Conservation (phyloP, 2,329 filamentous ascomycete species). For the Clonostachys rhizophaga region DNA sequence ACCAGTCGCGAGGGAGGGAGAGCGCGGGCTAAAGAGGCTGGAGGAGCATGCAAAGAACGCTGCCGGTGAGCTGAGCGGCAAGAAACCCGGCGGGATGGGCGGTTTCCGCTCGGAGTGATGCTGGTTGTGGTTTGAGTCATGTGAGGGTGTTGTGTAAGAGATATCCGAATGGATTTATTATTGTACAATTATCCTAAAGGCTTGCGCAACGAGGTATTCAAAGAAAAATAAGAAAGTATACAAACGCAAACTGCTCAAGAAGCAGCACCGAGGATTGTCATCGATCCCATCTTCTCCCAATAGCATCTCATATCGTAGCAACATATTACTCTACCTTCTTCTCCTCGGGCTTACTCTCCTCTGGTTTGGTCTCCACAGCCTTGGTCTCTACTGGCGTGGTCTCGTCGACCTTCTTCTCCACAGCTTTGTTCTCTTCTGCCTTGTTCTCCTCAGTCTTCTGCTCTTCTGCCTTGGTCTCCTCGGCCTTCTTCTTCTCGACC, state of each 20-base stretch:
- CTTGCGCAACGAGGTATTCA: background rate
- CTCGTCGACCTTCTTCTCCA: background rate
- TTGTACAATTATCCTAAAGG: background rate
- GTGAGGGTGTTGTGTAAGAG: background rate
- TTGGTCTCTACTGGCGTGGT: background rate
- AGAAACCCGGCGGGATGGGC: conserved; percentile 16
- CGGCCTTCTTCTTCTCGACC: background rate
- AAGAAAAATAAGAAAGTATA: no score
- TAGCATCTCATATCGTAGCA: background rate
- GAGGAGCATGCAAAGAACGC: conserved; percentile 13
- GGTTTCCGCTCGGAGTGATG: conserved; percentile 18
- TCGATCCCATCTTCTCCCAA: background rate
- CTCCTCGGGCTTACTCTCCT: background rate
- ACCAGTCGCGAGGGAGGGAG: conserved; percentile 2
- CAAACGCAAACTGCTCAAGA: background rate
- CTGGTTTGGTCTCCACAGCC: background rate
- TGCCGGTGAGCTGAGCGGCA: conserved; percentile 20
- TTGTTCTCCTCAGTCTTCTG: background rate
- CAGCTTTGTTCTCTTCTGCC: background rate
- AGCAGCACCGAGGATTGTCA: background rate
- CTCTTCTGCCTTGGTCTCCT: background rate
- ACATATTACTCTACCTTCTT: background rate
- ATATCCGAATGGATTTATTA: background rate
- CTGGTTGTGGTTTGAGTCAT: background rate
- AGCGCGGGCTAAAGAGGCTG: conserved; percentile 3